These are phyloP conservation scores for Arbutus unedo DNA, from an alignment of 148 eudicot species.

Conservation along the genomic window DNA sequence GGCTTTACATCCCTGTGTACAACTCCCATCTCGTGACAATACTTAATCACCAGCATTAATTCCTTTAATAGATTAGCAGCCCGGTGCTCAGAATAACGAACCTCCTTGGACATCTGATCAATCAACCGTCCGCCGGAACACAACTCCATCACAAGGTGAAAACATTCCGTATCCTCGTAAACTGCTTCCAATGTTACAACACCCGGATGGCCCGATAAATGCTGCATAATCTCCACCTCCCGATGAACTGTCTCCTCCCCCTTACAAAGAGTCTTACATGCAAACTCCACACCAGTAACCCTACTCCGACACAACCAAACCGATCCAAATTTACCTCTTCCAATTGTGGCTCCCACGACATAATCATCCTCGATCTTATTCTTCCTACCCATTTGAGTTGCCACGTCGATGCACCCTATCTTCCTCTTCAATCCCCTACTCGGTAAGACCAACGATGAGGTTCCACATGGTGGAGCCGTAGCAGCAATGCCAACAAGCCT, in stretches of 20 bases:
- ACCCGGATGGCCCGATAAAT: constrained; percentile 90
- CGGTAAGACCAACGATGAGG: constrained; percentile 37
- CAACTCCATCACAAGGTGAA: constrained; percentile 89
- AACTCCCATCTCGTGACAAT: constrained; percentile 96
- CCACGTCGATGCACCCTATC: constrained; percentile 75
- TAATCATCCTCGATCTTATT: constrained; percentile 85
- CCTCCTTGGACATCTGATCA: constrained; percentile 66
- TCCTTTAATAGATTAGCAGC: constrained; percentile 68
- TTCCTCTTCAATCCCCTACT: constrained; percentile 78
- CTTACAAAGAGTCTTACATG: constrained; percentile 81
- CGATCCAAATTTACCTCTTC: constrained; percentile 86
- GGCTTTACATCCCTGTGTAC: constrained; percentile 91
- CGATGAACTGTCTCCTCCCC: constrained; percentile 96
- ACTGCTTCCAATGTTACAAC: constrained; percentile 81
- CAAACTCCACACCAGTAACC: constrained; percentile 58
- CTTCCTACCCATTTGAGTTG: constrained; percentile 82
- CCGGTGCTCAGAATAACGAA: constrained; percentile 61
- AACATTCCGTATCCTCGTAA: constrained; percentile 68
- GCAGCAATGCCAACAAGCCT: constrained; percentile 59
- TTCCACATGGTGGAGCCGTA: constrained; percentile 61
- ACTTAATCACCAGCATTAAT: constrained; percentile 70
- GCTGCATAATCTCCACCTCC: constrained; percentile 99
- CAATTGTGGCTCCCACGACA: constrained; percentile 46
- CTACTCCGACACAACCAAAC: constrained; percentile 81
- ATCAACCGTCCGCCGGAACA: constrained; percentile 83